Base-by-base conservation (phyloP, 805 yeast genomes). In the Wickerhamiella kurtzmanii region DNA sequence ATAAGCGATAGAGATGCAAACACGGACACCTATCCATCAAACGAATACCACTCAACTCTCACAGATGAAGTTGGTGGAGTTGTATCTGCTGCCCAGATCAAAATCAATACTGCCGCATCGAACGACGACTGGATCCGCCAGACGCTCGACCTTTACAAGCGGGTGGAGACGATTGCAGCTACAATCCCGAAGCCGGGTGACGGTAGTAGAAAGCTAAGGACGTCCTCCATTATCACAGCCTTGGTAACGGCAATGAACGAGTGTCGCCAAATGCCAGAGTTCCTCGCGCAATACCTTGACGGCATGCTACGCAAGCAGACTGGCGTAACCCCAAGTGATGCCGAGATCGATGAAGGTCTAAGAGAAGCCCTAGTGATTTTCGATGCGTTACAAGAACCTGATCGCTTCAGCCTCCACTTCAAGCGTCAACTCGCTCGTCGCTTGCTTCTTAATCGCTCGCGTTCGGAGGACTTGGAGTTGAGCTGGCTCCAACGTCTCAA, bases 351-450 rank as follows among this genome's bases (percentile, higher is more conserved):
- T 35, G 45, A 59, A 3, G 77, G 77, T 44, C 76, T 82, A 42
- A 87, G 82, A 56, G 87, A 85, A 59, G 74, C 89, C 56, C 83
- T 88, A 83, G 74, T 79, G 15, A 71, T 92, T 19, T 89, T 89
- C 72, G 82, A 79, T 58, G 89, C 82, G 58, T 71, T 94, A 48
- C 83, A 82, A 37, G 97, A 92, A 61, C 88, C 88, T 61, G 97
- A 94, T 68, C 83, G 92, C 22, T 94, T 92, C 65, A 95, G 86
- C 65, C 79, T 79, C 47, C 81, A 82, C 66, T 92, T 87, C 64
- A 80, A 96, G 64, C 76, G 96, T 51, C 70, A 81, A 56, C 72
- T 92, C 55, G 94, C 98, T 6, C 85, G 82, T 60, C 75, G 99
- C 61, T 73, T 92, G 57, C 84, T 92, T 58, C 82, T 82, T 59